Conservation (phyloP, 768 basidiomycete species). For the Podaxis rugospora region DNA sequence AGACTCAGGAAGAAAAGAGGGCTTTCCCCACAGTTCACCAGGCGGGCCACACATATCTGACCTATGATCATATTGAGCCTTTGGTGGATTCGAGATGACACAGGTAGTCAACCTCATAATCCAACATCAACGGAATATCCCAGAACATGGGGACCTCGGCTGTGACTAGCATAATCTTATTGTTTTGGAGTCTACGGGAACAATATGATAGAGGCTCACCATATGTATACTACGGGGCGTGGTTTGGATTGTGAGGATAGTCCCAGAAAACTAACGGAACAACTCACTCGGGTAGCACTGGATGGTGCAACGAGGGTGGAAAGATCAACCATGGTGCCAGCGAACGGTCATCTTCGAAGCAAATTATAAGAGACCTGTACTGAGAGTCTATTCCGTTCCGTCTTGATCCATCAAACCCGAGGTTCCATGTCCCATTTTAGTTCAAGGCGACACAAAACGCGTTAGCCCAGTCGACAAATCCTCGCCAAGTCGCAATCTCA, state of each 20-base stretch:
- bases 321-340: background rate
- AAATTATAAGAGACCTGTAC: background rate
- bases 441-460: background rate
- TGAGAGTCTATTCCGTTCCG: background rate
- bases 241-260: background rate
- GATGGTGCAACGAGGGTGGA: background rate
- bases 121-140: constrained; percentile 4
- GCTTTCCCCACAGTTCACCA: background rate
- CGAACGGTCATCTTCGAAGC: background rate
- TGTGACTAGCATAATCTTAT: background rate
- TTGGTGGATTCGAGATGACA: too few species aligned
- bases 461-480: background rate
- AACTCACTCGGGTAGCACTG: background rate
- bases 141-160: background rate
- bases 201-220: background rate
- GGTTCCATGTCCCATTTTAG: background rate
- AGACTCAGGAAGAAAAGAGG: background rate
- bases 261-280: background rate
- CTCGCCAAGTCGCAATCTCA: background rate
- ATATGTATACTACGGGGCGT: background rate
- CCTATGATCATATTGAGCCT: background rate
- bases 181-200: background rate
- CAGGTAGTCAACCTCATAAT: background rate
- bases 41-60: background rate
- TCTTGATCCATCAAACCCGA: background rate